Evolutionary conservation across 257 asterid species (phyloP), one percentile per base, ranked within the genome.

Genomic region (Salvia rosmarinus): DNA sequence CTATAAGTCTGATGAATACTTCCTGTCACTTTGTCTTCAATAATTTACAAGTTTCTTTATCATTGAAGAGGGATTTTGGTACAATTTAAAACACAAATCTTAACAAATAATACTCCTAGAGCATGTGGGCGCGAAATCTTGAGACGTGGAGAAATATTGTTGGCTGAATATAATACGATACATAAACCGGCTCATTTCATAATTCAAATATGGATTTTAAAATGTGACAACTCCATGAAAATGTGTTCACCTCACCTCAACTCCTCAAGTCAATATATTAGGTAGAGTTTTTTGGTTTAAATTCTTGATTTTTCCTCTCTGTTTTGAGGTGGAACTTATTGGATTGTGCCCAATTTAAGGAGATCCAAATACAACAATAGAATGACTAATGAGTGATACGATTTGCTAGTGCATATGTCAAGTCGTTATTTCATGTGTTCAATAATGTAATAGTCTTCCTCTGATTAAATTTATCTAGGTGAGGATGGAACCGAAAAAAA

Each of bases 251-350:
- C 6, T 30, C 19, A 20, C 11, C 70, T 72, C 77, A n/a, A n/a
- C n/a, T n/a, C n/a, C n/a, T n/a, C n/a, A n/a, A n/a, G n/a, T n/a
- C n/a, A 72, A 72, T 39, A 23, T 5, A 17, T 72, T 62, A 37
- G 77, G 77, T 72, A 21, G 63, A 25, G 1, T 35, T 60, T 71
- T 61, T 72, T 50, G 70, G 70, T 35, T 72, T 8, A 35, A 20
- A 50, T 62, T 62, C 35, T 72, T 50, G 44, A 21, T 35, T 61
- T 62, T 61, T 62, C n/a, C 10, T 61, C 17, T n/a, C 9, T 61
- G 57, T 50, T 52, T 17, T 35, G 7, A 2, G 17, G 20, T 21
- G 43, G 17, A 39, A n/a, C 12, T 32, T 35, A 16, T n/a, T 59
- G 30, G 46, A 30, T 59, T 32, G 2, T 58, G 20, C 64, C 6